Base-by-base conservation (phyloP, 2,329 filamentous ascomycete genomes). In the Aureobasidium sp. region DNA sequence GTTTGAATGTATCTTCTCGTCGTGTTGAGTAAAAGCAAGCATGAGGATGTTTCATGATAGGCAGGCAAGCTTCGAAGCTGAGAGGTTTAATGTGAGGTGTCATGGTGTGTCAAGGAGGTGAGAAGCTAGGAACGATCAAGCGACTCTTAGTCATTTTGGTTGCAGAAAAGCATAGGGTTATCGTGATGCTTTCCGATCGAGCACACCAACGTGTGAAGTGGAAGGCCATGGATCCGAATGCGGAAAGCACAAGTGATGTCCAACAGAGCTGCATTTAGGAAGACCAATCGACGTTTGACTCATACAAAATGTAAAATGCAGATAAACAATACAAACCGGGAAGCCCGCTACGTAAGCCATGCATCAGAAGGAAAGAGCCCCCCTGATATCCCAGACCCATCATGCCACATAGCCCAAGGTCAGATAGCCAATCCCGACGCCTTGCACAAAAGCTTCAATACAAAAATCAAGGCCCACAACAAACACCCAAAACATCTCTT, bases 401-500 rank as follows among this genome's bases (percentile, higher is more conserved):
- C 32, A 37, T 39, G 32, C 34, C 34, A 12, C 32, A 10, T 20
- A 37, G 8, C 34, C 34, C 29, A 51, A 36, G 9, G 20, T 23
- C n/a, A 4, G 32, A 37, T 3, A 37, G 17, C 4, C 20, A 3
- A 39, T 6, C 34, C 50, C 13, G 12, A 52, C 34, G 27, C 34
- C 50, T 52, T 23, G 34, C 50, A 52, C 20, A 17, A 26, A 52
- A 26, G 6, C 13, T 39, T 23, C 1, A 27, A 27, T 10, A 15
- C 34, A 37, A 39, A 20, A 42, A n/a, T 55, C 51, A 55, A 42
- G 37, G 36, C 23, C 23, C 59, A 63, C 66, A 67, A 58, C 66
- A 65, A 37, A 63, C 47, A 50, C 61, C 62, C 27, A 66, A 39
- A 26, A 64, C 53, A 57, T 67, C 66, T 46, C 55, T 53, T 23